These are phyloP conservation scores for Luffa aegyptiaca DNA, from an alignment of 306 rosid species.

Conservation along the genomic window DNA sequence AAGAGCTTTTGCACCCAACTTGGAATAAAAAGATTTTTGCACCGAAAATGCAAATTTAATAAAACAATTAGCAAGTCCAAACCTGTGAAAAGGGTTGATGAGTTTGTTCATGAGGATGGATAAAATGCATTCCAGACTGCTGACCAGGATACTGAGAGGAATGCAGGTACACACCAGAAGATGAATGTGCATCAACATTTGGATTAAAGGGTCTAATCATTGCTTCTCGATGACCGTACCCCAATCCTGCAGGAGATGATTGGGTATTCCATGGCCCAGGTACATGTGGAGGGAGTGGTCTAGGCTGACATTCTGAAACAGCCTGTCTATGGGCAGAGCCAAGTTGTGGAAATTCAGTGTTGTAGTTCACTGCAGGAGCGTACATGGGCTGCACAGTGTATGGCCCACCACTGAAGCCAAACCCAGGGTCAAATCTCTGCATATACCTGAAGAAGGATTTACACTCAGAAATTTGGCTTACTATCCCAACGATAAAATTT, in stretches of 20 bases:
- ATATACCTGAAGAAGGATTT: slow-evolving; percentile 50
- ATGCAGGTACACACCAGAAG: slow-evolving; percentile 71
- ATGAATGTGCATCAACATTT: slow-evolving; percentile 65
- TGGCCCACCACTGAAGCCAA: slow-evolving; percentile 88
- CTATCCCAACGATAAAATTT: neutral
- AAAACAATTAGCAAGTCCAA: neutral
- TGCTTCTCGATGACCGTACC: slow-evolving; percentile 78
- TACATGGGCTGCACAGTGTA: slow-evolving; percentile 84
- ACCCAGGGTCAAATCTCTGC: slow-evolving; percentile 98
- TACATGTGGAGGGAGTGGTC: slow-evolving; percentile 62
- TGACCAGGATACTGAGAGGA: slow-evolving; percentile 84
- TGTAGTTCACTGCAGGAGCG: slow-evolving; percentile 74
- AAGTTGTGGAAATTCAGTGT: slow-evolving; percentile 95
- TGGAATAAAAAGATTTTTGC: neutral
- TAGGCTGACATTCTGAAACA: slow-evolving; percentile 66
- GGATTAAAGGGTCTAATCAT: slow-evolving; percentile 64
- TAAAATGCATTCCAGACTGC: slow-evolving; percentile 74
- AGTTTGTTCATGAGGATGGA: slow-evolving; percentile 71
- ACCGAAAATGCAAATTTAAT: neutral
- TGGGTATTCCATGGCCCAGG: slow-evolving; percentile 71
- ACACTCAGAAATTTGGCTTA: neutral
- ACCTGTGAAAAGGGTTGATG: slow-evolving; percentile 91
- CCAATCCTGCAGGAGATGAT: slow-evolving; percentile 62
- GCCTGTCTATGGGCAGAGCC: slow-evolving; percentile 73
- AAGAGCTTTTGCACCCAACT: neutral